Percentiles rank a stretch among this genome's conserved stretches.
Conservation (phyloP, 2,329 filamentous ascomycete genomes). For the Clarireedia monteithiana region DNA sequence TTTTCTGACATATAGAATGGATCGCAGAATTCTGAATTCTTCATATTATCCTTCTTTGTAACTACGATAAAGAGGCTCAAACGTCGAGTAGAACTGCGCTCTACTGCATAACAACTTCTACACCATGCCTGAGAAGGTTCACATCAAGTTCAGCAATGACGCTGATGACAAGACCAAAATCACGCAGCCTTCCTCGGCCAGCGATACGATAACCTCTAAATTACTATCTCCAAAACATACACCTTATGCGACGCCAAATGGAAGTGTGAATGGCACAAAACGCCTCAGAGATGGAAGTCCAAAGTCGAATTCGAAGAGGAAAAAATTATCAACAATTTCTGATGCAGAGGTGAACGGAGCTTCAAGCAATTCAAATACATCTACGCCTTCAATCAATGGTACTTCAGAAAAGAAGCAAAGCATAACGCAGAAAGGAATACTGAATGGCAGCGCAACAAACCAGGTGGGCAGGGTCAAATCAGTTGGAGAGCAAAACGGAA, state of each 20-base stretch:
- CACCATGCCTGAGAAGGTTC: conserved; percentile 35
- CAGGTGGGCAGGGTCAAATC: neutral
- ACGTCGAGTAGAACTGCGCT: no score
- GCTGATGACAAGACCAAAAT: neutral
- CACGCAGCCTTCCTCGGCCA: neutral
- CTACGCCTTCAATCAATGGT: neutral
- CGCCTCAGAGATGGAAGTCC: conserved; percentile 18
- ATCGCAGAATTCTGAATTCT: no score
- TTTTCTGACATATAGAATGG: no score
- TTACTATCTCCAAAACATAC: neutral
- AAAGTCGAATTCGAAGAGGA: conserved; percentile 23
- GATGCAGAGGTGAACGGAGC: conserved; percentile 26
- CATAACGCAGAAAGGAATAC: neutral
- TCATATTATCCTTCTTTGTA: no score
- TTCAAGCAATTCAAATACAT: neutral
- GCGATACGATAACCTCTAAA: neutral
- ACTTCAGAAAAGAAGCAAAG: neutral
- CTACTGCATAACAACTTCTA: neutral
- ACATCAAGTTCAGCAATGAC: conserved; percentile 32
- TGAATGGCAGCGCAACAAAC: neutral
- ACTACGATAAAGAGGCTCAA: no score
- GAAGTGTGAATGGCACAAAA: conserved; percentile 9
- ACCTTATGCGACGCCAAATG: neutral
- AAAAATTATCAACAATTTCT: conserved; percentile 12
- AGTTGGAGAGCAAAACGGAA: neutral